phyloP scores from a whole-genome alignment of 2,329 filamentous ascomycete species.

The Chaetomium globosum region DNA sequence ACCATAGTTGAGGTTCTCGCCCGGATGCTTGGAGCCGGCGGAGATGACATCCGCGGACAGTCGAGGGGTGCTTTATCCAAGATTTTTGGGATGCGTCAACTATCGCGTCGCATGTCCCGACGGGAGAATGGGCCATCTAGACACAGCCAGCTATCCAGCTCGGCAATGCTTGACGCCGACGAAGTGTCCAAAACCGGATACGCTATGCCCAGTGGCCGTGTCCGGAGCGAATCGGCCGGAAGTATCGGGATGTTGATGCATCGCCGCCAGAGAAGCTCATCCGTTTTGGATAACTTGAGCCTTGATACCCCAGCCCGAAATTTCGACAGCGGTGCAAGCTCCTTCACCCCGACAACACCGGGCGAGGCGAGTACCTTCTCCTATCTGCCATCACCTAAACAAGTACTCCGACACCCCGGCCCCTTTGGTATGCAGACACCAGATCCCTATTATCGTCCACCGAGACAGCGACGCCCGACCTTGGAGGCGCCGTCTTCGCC shows the following conservation, averaged over 20 bases:
- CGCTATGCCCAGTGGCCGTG: slow-evolving; percentile 54
- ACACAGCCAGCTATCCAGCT: slow-evolving; percentile 79
- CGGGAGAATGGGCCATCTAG: slow-evolving; percentile 64
- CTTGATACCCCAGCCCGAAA: slow-evolving; percentile 49
- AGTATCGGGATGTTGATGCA: slow-evolving; percentile 57
- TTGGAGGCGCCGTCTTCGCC: slow-evolving; percentile 55
- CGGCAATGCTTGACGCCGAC: slow-evolving; percentile 75
- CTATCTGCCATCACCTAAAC: slow-evolving; percentile 63
- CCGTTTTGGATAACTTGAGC: slow-evolving; percentile 56
- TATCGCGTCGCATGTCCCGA: slow-evolving; percentile 71
- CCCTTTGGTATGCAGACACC: slow-evolving; percentile 45
- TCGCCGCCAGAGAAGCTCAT: slow-evolving; percentile 56
- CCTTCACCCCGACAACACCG: slow-evolving; percentile 72
- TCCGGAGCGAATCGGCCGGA: slow-evolving; percentile 64
- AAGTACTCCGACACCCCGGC: slow-evolving; percentile 46
- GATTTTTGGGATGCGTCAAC: slow-evolving; percentile 87
- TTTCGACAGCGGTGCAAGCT: slow-evolving; percentile 62
- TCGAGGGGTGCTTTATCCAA: slow-evolving; percentile 82
- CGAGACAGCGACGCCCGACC: slow-evolving; percentile 57
- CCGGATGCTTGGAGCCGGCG: slow-evolving; percentile 78
- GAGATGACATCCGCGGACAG: slow-evolving; percentile 69
- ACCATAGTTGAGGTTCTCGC: slow-evolving; percentile 88
- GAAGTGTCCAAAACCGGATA: slow-evolving; percentile 66
- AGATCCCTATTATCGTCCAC: slow-evolving; percentile 88
- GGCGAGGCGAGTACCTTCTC: slow-evolving; percentile 72